These are phyloP conservation scores for Annulohypoxylon nitens DNA, from an alignment of 495 filamentous ascomycete species.

Conservation along the genomic window DNA sequence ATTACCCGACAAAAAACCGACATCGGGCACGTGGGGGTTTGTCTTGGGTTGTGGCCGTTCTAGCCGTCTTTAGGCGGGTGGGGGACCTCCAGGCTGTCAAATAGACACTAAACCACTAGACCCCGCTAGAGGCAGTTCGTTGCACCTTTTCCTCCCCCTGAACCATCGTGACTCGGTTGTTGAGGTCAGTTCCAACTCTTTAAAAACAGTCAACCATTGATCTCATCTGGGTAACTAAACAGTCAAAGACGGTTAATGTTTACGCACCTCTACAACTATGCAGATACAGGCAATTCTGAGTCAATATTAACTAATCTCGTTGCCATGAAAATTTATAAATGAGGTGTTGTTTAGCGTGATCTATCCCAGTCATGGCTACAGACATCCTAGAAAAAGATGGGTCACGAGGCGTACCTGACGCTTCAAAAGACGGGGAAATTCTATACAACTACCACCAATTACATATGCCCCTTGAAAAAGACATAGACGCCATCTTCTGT, in stretches of 20 bases:
- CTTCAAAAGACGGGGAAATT: conserved; percentile 55
- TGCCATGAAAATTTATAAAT: not conserved
- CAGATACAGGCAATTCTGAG: not conserved
- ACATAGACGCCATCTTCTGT: conserved; percentile 53
- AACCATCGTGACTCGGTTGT: not conserved
- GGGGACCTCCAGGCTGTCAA: not conserved
- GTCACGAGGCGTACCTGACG: conserved; percentile 10
- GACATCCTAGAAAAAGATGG: not conserved
- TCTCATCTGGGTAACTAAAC: not conserved
- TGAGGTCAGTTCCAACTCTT: not conserved
- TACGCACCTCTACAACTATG: not conserved
- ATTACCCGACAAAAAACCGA: conserved; percentile 13
- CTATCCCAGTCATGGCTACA: not conserved
- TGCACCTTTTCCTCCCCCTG: not conserved
- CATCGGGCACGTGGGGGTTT: conserved; percentile 29
- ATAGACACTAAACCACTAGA: not conserved
- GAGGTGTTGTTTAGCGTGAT: not conserved
- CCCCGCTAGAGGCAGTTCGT: not conserved
- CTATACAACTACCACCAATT: conserved; percentile 60
- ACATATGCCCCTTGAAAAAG: conserved; percentile 41
- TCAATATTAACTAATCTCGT: not conserved
- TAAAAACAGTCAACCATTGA: not conserved
- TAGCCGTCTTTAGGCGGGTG: not conserved
- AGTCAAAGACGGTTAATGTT: not conserved
- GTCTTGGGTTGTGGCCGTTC: not conserved